Percentiles rank a stretch among this genome's conserved stretches.
phyloP scores from a whole-genome alignment of 2,329 filamentous ascomycete species.

The Pseudocercospora fuligena region DNA sequence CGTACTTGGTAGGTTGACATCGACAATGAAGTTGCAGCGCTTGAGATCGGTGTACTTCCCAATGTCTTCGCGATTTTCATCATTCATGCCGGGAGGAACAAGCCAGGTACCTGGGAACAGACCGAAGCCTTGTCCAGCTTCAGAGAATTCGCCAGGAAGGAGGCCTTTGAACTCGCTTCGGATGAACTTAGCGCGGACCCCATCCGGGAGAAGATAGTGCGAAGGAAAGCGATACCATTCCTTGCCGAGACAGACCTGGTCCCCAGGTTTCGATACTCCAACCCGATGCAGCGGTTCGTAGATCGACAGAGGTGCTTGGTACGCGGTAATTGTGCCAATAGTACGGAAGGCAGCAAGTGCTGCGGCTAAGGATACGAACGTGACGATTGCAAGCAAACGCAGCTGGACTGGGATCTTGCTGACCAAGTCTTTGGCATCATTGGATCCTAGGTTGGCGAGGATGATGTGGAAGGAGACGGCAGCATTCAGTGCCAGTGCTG shows the following conservation, averaged over 20 bases:
- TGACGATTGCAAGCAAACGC: constrained; percentile 68
- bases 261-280: constrained; percentile 62
- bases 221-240: constrained; percentile 99
- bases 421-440: constrained; percentile 65
- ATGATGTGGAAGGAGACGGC: constrained; percentile 82
- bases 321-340: constrained; percentile 77
- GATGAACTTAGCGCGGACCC: constrained; percentile 85
- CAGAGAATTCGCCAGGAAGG: constrained; percentile 86
- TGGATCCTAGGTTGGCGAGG: constrained; percentile 73
- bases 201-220: constrained; percentile 85
- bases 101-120: constrained; percentile 85
- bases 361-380: constrained; percentile 57
- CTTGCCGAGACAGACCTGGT: constrained; percentile 86
- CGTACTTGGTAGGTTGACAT: constrained; percentile 75
- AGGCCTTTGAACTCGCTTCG: constrained; percentile 88
- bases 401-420: constrained; percentile 74
- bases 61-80: constrained; percentile 82
- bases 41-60: constrained; percentile 82
- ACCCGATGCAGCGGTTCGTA: constrained; percentile 68
- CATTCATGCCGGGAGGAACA: constrained; percentile 84
- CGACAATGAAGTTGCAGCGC: constrained; percentile 82
- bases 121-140: constrained; percentile 67
- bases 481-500: constrained; percentile 85
- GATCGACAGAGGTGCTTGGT: constrained; percentile 76
- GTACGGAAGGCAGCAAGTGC: constrained; percentile 72